These are phyloP conservation scores for Fonsecaea multimorphosa DNA, from an alignment of 2,329 filamentous ascomycete genomes.

Conservation along the genomic window DNA sequence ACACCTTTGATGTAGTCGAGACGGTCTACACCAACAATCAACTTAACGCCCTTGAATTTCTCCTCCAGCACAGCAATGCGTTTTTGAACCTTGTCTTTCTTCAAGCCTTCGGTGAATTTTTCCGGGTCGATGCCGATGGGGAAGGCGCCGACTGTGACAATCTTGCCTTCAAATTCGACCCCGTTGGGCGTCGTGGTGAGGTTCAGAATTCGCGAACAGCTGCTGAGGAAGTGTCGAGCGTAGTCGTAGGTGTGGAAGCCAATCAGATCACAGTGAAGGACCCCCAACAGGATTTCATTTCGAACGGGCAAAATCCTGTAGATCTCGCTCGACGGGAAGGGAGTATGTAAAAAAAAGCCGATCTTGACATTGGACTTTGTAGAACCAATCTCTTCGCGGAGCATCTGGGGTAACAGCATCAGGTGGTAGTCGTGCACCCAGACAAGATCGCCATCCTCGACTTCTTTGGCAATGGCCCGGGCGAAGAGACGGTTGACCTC, in stretches of 20 bases:
- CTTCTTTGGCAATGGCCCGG: conserved; percentile 81
- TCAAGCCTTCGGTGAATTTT: conserved; percentile 87
- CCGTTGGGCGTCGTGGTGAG: conserved; percentile 83
- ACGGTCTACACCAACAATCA: conserved; percentile 95
- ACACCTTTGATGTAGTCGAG: conserved; percentile 99
- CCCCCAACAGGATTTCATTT: conserved; percentile 82
- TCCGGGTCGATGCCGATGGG: conserved; percentile 98
- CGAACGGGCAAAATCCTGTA: conserved; percentile 94
- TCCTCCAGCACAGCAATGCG: conserved; percentile 82
- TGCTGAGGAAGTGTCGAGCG: conserved; percentile 94
- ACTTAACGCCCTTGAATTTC: conserved; percentile 94
- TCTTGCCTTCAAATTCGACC: conserved; percentile 86
- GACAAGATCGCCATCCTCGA: conserved; percentile 90
- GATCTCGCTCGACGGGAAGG: conserved; percentile 95
- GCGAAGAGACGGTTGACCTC: conserved; percentile 94
- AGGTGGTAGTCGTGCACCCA: conserved; percentile 99
- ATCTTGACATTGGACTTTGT: conserved; percentile 92
- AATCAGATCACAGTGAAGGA: conserved; percentile 91
- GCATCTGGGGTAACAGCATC: conserved; percentile 94
- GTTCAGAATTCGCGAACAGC: conserved; percentile 87
- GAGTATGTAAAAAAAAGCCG: conserved; percentile 96
- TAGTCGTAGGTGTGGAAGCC: conserved; percentile 99
- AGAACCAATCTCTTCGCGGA: conserved; percentile 83
- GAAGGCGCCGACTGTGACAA: conserved; percentile 91
- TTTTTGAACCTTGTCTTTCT: conserved; percentile 84